Evolutionary conservation across 441 rosid species (phyloP), one percentile per base, ranked within the genome.

Genomic region (Brassica hybrid): DNA sequence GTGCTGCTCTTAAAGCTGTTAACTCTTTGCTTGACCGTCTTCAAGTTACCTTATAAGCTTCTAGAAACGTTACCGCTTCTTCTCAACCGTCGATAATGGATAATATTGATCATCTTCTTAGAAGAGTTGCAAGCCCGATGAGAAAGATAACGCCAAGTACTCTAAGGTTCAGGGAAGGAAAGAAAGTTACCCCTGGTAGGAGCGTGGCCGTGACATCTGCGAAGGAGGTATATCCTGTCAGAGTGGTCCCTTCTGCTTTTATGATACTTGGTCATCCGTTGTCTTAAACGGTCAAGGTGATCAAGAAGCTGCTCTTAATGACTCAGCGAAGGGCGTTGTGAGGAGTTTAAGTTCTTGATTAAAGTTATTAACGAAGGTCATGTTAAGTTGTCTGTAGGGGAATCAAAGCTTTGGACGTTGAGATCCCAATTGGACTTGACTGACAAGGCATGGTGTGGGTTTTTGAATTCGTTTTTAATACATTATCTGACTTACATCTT

Each of bases 211-310:
- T 79, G 80, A 76, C 80, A 79, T 71, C 85, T 17, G 79, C 7
- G 30, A 87, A 86, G 74, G 56, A 88, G 98, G 83, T n/a, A n/a
- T 95, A 89, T 86, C 95, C 95, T 7, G 95, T 89, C 62, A 88
- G 97, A 85, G 84, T 95, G 72, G 87, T 87, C 76, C 95, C 93
- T 48, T 91, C 94, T 85, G 95, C 98, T n/a, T 93, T 89, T 88
- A 93, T 93, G 97, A 90, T 93, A 75, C 68, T 91, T 68, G 94
- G 97, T 30, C 99, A 92, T 84, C 97, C 98, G 96, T 93, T 13
- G 99, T 96, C 75, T 86, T 93, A 72, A 96, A 93, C 60, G 86
- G 89, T 57, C 94, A 80, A 83, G 99, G 97, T 67, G 94, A 88
- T 73, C 94, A 85, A 76, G 98, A 96, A 83, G 83, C 81, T 79